Percentiles rank a stretch among this genome's conserved stretches.
These are phyloP conservation scores for Saccharomyces hybrid DNA, from an alignment of 1,139 yeast species.

Conservation along the genomic window DNA sequence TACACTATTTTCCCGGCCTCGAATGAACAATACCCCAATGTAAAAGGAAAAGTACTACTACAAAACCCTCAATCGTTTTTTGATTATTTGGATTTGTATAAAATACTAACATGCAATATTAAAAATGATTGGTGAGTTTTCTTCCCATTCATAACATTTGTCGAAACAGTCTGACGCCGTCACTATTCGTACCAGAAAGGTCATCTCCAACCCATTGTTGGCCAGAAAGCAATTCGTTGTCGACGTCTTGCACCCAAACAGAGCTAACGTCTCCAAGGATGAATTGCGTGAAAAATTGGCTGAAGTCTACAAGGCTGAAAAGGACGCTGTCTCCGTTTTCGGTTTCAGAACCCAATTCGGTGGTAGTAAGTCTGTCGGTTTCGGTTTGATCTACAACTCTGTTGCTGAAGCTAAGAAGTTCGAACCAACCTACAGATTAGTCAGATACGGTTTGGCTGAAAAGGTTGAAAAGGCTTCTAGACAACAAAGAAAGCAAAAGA, in stretches of 20 bases:
- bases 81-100: neutral
- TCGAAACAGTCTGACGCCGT: conserved; percentile 93
- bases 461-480: conserved; percentile 96
- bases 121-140: neutral
- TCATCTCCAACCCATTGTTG: conserved; percentile 98
- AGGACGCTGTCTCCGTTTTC: conserved; percentile 96
- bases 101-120: neutral
- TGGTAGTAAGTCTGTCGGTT: conserved; percentile 99
- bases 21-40: too few relatives aligned
- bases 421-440: conserved; percentile 98
- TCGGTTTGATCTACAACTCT: conserved; percentile 97
- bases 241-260: conserved; percentile 99
- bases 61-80: neutral
- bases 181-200: conserved; percentile 99
- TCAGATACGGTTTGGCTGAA: conserved; percentile 94
- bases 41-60: neutral
- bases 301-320: conserved; percentile 93
- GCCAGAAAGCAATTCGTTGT: conserved; percentile 99
- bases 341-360: conserved; percentile 99
- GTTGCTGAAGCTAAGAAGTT: conserved; percentile 96
- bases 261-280: conserved; percentile 98
- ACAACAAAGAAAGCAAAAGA: conserved; percentile 99
- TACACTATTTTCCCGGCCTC: too few relatives aligned
- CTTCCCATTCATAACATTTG: conserved; percentile 9
- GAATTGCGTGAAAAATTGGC: conserved; percentile 98